phyloP scores from a whole-genome alignment of 2,329 filamentous ascomycete species.

The Apiospora koreana region DNA sequence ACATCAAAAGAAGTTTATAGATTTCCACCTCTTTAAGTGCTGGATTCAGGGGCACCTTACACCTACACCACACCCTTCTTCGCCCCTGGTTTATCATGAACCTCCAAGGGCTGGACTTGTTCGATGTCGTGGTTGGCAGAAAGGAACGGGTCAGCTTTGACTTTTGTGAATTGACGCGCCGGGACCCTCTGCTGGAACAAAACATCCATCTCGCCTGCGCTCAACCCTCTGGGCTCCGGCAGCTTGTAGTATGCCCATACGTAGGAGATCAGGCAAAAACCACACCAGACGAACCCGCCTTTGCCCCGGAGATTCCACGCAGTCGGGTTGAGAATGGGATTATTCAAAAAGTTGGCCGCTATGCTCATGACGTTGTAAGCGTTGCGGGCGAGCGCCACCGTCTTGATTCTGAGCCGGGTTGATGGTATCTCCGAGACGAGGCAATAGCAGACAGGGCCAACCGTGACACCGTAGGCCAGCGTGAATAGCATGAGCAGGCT shows the following conservation, averaged over 20 bases:
- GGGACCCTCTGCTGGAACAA: slow-evolving; percentile 35
- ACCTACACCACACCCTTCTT: background rate
- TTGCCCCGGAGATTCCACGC: slow-evolving; percentile 22
- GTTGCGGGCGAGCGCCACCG: slow-evolving; percentile 23
- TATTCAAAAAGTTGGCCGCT: slow-evolving; percentile 33
- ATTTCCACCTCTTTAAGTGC: background rate
- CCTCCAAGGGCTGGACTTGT: background rate
- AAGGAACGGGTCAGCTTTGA: background rate
- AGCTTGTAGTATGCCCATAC: slow-evolving; percentile 41
- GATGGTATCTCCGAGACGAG: slow-evolving; percentile 45
- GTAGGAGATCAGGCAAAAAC: slow-evolving; percentile 37
- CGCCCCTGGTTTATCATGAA: background rate
- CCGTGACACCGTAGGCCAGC: slow-evolving; percentile 41
- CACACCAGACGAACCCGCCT: slow-evolving; percentile 27
- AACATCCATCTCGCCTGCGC: slow-evolving; percentile 44
- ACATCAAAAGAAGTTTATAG: too few species aligned
- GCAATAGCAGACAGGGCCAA: slow-evolving; percentile 43
- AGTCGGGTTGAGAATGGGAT: slow-evolving; percentile 32
- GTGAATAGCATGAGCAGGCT: slow-evolving; percentile 36
- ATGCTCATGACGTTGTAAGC: slow-evolving; percentile 41
- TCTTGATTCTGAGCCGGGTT: slow-evolving; percentile 32
- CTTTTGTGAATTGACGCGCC: background rate
- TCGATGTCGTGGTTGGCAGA: background rate
- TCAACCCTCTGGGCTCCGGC: slow-evolving; percentile 42
- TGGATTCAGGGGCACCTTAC: background rate